phyloP scores from a whole-genome alignment of 176 grass and related monocot species.

The Tuctoria greenei region DNA sequence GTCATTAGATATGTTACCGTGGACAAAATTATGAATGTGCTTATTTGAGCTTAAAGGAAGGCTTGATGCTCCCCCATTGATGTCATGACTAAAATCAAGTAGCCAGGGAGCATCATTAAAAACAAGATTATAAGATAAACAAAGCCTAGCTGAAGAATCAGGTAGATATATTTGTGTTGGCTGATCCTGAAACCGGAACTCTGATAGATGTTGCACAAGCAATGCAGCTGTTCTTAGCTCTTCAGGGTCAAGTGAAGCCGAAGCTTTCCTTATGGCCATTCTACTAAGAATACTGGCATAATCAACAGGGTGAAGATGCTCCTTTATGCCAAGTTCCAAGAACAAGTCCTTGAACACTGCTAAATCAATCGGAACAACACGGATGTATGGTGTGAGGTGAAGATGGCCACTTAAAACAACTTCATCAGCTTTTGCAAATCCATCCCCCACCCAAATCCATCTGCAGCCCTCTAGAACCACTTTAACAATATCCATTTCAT shows the following conservation, averaged over 20 bases:
- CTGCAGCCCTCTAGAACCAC: slow-evolving; percentile 82
- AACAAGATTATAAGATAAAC: slow-evolving; percentile 83
- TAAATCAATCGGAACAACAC: slow-evolving; percentile 93
- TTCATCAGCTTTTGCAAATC: slow-evolving; percentile 87
- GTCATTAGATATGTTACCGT: slow-evolving; percentile 95
- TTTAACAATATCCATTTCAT: slow-evolving; percentile 99
- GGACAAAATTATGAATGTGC: slow-evolving; percentile 93
- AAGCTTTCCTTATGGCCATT: slow-evolving; percentile 80
- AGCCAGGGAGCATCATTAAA: slow-evolving; percentile 98
- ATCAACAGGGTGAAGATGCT: slow-evolving; percentile 67
- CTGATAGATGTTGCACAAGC: slow-evolving; percentile 86
- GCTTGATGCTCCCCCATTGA: slow-evolving; percentile 49
- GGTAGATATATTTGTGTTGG: slow-evolving; percentile 84
- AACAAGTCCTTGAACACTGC: slow-evolving; percentile 94
- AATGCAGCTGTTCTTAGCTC: slow-evolving; percentile 80
- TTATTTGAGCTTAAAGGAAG: slow-evolving; percentile 55
- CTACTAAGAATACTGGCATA: slow-evolving; percentile 84
- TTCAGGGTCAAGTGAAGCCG: slow-evolving; percentile 60
- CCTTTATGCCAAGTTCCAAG: slow-evolving; percentile 90
- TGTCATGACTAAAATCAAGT: slow-evolving; percentile 64
- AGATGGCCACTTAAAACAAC: slow-evolving; percentile 93
- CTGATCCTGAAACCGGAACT: slow-evolving; percentile 78
- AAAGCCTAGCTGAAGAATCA: slow-evolving; percentile 83
- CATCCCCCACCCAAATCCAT: slow-evolving; percentile 99
- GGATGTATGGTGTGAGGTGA: slow-evolving; percentile 90